Evolutionary conservation across 2,329 filamentous ascomycete species (phyloP).

Genomic region (Xylariaceae sp.): DNA sequence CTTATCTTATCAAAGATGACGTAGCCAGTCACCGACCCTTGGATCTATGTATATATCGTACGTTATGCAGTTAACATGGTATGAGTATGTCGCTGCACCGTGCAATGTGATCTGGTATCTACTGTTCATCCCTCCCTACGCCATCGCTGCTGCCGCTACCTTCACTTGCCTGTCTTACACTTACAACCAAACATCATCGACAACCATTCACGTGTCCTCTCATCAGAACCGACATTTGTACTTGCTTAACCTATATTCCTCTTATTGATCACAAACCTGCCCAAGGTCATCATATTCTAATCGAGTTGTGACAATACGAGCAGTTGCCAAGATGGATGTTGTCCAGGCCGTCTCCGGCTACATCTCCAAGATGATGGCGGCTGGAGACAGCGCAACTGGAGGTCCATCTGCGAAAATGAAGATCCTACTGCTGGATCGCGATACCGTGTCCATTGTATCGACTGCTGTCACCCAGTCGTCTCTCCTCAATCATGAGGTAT

Average conservation of each 20-base stretch:
- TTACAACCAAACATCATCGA: constrained; percentile 1
- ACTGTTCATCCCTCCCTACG: too few relatives aligned
- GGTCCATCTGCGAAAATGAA: constrained; percentile 90
- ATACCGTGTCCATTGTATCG: constrained; percentile 90
- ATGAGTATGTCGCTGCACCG: neutral
- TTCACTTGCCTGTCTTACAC: too few relatives aligned
- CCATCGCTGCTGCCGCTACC: too few relatives aligned
- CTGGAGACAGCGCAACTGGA: constrained; percentile 64
- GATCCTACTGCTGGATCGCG: constrained; percentile 86
- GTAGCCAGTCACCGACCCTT: constrained; percentile 1
- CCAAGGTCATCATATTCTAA: neutral
- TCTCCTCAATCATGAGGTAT: constrained; percentile 92
- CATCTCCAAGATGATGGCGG: constrained; percentile 91
- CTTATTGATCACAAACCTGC: neutral
- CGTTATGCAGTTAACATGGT: neutral
- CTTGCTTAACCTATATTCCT: neutral
- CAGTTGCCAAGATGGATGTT: constrained; percentile 69
- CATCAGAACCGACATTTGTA: constrained; percentile 1
- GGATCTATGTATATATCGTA: neutral
- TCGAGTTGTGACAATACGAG: constrained; percentile 6
- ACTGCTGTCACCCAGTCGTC: constrained; percentile 93
- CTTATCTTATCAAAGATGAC: constrained; percentile 30
- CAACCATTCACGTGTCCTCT: constrained; percentile 1
- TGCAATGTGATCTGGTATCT: neutral
- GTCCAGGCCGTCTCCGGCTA: constrained; percentile 90